Evolutionary conservation across 371 early-diverging fungal species (phyloP).

Genomic region (Blakeslea trispora): DNA sequence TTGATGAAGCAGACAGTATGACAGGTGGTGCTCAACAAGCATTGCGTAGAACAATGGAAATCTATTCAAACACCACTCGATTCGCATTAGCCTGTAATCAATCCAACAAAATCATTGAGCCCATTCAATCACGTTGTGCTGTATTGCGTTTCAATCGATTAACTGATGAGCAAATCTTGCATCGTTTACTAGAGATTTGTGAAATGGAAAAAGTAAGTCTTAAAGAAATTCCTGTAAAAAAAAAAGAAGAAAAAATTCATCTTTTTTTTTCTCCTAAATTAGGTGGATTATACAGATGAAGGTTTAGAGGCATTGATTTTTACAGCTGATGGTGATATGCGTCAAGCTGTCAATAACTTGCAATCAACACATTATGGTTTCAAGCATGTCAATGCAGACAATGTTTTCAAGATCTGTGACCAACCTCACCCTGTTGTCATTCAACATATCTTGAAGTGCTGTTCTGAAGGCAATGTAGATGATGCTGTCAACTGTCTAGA

Average conservation of each 20-base stretch:
- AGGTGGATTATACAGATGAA: slow-evolving; percentile 82
- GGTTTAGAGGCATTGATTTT: slow-evolving; percentile 94
- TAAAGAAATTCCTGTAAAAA: not conserved
- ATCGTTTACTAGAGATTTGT: slow-evolving; percentile 83
- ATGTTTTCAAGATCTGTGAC: slow-evolving; percentile 96
- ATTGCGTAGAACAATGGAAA: slow-evolving; percentile 97
- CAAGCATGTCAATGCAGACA: slow-evolving; percentile 79
- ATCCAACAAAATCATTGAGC: slow-evolving; percentile 98
- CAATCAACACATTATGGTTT: slow-evolving; percentile 92
- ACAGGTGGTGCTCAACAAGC: slow-evolving; percentile 96
- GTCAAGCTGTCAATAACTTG: slow-evolving; percentile 97
- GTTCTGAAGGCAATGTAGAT: slow-evolving; percentile 67
- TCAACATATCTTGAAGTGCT: slow-evolving; percentile 69
- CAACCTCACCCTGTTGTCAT: slow-evolving; percentile 90
- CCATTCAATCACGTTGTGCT: slow-evolving; percentile 98
- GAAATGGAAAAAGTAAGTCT: slow-evolving; percentile 82
- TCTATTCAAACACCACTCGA: slow-evolving; percentile 91
- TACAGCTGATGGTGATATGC: slow-evolving; percentile 98
- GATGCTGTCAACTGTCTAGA: slow-evolving; percentile 70
- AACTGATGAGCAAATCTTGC: slow-evolving; percentile 74
- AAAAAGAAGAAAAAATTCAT: not conserved
- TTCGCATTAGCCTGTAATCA: slow-evolving; percentile 99
- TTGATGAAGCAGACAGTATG: slow-evolving; percentile 99
- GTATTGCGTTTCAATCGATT: slow-evolving; percentile 89
- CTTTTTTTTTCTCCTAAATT: not conserved